Conservation (phyloP, 2,329 filamentous ascomycete genomes). For the Fusarium liriodendri region DNA sequence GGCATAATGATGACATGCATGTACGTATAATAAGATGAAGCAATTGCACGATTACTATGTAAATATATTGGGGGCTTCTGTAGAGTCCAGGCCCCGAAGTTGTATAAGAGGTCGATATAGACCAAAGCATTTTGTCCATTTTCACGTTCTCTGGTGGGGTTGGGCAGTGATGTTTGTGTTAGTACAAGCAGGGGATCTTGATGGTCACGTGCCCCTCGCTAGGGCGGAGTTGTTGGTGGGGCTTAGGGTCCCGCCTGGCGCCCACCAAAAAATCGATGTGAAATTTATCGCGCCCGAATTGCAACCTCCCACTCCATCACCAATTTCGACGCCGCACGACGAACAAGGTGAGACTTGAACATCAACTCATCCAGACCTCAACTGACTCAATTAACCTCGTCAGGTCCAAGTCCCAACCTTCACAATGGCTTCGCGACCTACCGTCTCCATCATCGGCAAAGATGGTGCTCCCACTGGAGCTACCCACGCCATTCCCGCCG, state of each 20-base stretch:
- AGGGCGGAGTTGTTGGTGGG: constrained; percentile 43
- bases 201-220: constrained; percentile 42
- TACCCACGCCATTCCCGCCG: constrained; percentile 92
- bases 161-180: not conserved
- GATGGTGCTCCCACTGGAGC: constrained; percentile 92
- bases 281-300: constrained; percentile 52
- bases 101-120: not conserved
- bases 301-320: constrained; percentile 49
- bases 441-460: constrained; percentile 95
- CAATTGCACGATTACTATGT: constrained; percentile 26
- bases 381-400: constrained; percentile 34
- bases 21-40: constrained; percentile 33
- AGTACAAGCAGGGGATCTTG: not conserved
- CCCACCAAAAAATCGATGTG: constrained; percentile 48
- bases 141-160: not conserved
- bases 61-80: constrained; percentile 23
- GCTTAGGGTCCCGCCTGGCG: constrained; percentile 51
- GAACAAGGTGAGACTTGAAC: constrained; percentile 50
- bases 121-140: not conserved
- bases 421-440: constrained; percentile 95
- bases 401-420: constrained; percentile 54
- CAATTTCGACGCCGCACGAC: constrained; percentile 55
- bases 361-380: constrained; percentile 19
- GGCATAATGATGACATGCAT: constrained; percentile 34
- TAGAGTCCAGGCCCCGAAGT: not conserved